phyloP scores from a whole-genome alignment of 129 eudicot genomes.

The Arctium lappa region DNA sequence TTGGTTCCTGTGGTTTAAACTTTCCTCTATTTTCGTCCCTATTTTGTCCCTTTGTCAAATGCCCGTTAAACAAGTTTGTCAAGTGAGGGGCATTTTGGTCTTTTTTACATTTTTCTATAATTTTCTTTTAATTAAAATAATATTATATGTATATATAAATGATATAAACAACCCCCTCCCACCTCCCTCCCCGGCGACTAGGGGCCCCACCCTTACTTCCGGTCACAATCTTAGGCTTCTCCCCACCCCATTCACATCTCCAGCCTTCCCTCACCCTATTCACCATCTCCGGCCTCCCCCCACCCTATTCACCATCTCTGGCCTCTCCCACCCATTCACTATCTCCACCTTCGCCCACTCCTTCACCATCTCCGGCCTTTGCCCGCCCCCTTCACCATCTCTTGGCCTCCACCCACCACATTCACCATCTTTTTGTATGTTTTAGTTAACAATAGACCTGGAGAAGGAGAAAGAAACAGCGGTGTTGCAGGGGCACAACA shows the following conservation, averaged over 20 bases:
- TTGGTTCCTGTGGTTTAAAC: not conserved
- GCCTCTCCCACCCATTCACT: not conserved
- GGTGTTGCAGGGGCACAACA: not conserved
- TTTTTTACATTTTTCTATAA: not conserved
- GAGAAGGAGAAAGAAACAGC: not conserved
- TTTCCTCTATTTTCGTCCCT: not conserved
- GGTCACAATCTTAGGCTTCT: not conserved
- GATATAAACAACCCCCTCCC: not conserved
- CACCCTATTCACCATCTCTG: not conserved
- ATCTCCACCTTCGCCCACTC: not conserved
- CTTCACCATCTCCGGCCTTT: not conserved
- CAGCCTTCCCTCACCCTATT: no score
- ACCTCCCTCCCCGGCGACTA: not conserved
- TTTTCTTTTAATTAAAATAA: not conserved
- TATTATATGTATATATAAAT: not conserved
- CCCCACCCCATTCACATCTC: not conserved
- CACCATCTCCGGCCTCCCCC: not conserved
- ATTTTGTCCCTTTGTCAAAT: not conserved
- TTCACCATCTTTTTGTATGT: not conserved
- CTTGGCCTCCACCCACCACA: not conserved
- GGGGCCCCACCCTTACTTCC: not conserved
- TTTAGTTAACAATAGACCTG: not conserved
- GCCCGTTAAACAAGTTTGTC: not conserved
- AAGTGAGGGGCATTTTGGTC: not conserved
- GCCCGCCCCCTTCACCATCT: not conserved